Evolutionary conservation across 164 flowering plant genomes (phyloP).

Genomic region (Nymphaea colorata): DNA sequence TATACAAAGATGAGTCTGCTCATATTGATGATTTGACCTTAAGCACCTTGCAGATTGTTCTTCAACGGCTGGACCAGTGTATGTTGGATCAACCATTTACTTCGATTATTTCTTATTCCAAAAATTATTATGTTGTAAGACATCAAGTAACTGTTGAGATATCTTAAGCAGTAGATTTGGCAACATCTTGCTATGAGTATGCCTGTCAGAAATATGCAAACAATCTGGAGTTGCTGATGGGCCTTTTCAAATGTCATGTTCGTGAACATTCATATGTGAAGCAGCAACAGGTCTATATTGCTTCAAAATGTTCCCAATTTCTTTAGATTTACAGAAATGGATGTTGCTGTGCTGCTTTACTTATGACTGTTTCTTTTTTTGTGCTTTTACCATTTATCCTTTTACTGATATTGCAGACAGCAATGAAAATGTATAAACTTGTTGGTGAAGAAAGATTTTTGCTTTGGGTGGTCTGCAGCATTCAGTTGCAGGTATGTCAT

Average conservation of each 20-base stretch:
- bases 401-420: constrained; percentile 45
- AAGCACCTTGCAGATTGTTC: constrained; percentile 83
- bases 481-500: constrained; percentile 68
- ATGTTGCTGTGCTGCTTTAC: too few relatives aligned
- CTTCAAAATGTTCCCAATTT: not conserved
- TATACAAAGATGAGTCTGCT: constrained; percentile 30
- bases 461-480: constrained; percentile 98
- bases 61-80: constrained; percentile 84
- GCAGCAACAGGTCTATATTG: constrained; percentile 75
- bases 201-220: constrained; percentile 66
- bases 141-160: not conserved
- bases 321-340: not conserved
- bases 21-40: constrained; percentile 77
- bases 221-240: constrained; percentile 80
- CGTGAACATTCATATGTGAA: constrained; percentile 86
- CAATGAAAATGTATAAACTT: constrained; percentile 90
- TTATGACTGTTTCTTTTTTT: too few relatives aligned
- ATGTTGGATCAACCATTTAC: constrained; percentile 13
- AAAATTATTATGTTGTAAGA: not conserved
- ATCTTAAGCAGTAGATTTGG: constrained; percentile 65
- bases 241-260: constrained; percentile 87
- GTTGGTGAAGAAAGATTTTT: constrained; percentile 83
- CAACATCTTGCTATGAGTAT: constrained; percentile 80
- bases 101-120: not conserved
- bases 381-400: too few relatives aligned